Evolutionary conservation across 108 stramenopile genomes (phyloP).

Genomic region (Mediolabrus comicus): DNA sequence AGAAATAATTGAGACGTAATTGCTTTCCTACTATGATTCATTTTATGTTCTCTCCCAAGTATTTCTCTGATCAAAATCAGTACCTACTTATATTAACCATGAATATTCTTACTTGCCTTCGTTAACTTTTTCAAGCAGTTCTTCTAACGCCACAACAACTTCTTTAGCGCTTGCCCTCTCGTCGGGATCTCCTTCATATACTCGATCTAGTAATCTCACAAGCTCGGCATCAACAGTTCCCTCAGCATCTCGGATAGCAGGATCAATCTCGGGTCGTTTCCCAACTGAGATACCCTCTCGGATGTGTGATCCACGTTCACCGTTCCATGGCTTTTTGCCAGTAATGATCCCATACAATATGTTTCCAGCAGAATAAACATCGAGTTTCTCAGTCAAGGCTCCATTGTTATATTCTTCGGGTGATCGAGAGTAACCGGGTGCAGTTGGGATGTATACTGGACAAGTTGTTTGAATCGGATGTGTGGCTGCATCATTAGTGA

Average conservation of each 20-base stretch:
- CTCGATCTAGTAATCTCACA: constrained; percentile 34
- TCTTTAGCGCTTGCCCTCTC: constrained; percentile 43
- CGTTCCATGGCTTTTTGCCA: constrained; percentile 34
- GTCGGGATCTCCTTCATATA: constrained; percentile 37
- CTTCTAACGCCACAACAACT: constrained; percentile 40
- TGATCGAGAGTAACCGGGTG: constrained; percentile 68
- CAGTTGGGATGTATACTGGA: constrained; percentile 65
- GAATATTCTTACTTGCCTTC: neutral
- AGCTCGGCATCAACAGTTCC: constrained; percentile 37
- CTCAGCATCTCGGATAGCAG: constrained; percentile 29
- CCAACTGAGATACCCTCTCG: constrained; percentile 22
- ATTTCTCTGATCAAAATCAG: too few relatives aligned
- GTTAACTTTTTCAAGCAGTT: constrained; percentile 13
- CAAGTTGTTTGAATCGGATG: too few relatives aligned
- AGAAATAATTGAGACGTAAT: too few relatives aligned
- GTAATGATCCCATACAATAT: constrained; percentile 49
- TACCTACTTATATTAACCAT: too few relatives aligned
- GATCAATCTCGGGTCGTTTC: constrained; percentile 28
- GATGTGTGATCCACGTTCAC: constrained; percentile 33
- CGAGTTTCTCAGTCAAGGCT: constrained; percentile 42
- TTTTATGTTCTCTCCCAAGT: too few relatives aligned
- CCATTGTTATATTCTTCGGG: constrained; percentile 71
- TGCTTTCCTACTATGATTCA: too few relatives aligned
- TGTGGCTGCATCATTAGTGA: constrained; percentile 3
- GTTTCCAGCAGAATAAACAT: constrained; percentile 48